Base-by-base conservation (phyloP, 345 rosid genomes). In the Chamaenerion angustifolium region DNA sequence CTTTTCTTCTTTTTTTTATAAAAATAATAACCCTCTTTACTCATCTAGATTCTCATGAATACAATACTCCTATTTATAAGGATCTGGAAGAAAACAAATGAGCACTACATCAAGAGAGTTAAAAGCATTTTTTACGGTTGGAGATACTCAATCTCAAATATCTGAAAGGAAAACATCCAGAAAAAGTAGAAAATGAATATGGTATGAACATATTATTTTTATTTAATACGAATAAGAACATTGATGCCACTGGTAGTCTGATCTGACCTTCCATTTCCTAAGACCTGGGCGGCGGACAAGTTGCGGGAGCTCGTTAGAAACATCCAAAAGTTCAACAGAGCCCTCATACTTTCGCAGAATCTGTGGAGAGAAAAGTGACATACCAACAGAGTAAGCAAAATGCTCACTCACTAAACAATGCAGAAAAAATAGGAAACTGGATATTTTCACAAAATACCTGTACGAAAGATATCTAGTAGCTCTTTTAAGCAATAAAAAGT, bases 221-320 rank as follows among this genome's bases (percentile, higher is more conserved):
- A 6, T 25, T 23, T 12, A 7, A 46, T 23, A n/a, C 11, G 14
- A 25, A 4, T 2, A 2, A 49, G 15, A 3, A 49, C 19, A 49
- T 49, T 13, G 8, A 25, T 23, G 52, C 37, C 10, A 42, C 42
- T 42, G 12, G 58, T 31, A 40, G 16, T 45, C 11, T 51, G 15
- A 56, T 66, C 75, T 37, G 56, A 85, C 96, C 98, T 84, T 92
- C 96, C 96, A 92, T 68, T 59, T 87, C 61, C 49, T 77, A 54
- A 80, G 79, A 65, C 95, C 98, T 21, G 89, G 93, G 56, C 93
- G 73, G 25, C 86, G 77, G 55, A 80, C 59, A 69, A 92, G 96
- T 58, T 82, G 83, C 47, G 96, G 96, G 68, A 80, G 80, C 63
- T 78, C 78, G 56, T 57, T 61, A 17, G 95, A 76, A 59, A 87